phyloP scores from a whole-genome alignment of 768 basidiomycete genomes.

The Serpula lacrymans region DNA sequence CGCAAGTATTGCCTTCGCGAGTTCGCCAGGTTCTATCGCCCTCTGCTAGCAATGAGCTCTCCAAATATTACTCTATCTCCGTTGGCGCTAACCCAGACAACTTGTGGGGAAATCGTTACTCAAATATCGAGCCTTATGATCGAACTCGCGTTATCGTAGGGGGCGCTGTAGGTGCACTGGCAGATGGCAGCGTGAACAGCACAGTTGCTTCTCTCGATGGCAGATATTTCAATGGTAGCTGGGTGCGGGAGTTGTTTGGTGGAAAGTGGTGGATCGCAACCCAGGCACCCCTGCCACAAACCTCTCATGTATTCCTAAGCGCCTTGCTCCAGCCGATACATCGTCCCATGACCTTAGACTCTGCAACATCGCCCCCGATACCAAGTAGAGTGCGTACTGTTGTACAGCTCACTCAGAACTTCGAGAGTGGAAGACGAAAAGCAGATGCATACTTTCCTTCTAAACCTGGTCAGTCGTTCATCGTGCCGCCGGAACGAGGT shows the following conservation, averaged over 20 bases:
- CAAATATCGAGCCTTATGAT: slow-evolving; percentile 76
- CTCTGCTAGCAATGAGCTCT: slow-evolving; percentile 14
- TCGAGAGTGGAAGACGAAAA: slow-evolving; percentile 70
- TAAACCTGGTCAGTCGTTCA: slow-evolving; percentile 48
- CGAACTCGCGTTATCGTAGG: slow-evolving; percentile 67
- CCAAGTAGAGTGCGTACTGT: slow-evolving; percentile 62
- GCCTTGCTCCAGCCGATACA: slow-evolving; percentile 54
- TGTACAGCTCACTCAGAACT: slow-evolving; percentile 74
- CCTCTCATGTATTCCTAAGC: slow-evolving; percentile 75
- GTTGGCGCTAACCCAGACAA: slow-evolving; percentile 46
- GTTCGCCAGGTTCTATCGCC: slow-evolving; percentile 6
- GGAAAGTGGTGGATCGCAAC: slow-evolving; percentile 83
- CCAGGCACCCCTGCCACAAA: slow-evolving; percentile 72
- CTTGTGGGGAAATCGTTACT: slow-evolving; percentile 60
- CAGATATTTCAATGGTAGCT: slow-evolving; percentile 80
- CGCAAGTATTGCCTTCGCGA: slow-evolving; percentile 8
- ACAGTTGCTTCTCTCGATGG: slow-evolving; percentile 21
- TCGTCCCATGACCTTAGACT: slow-evolving; percentile 31
- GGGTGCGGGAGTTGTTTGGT: slow-evolving; percentile 74
- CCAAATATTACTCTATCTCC: slow-evolving; percentile 54
- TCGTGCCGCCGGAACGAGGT: slow-evolving; percentile 45
- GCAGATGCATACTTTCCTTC: slow-evolving; percentile 76
- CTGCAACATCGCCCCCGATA: slow-evolving; percentile 8
- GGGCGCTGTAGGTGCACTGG: slow-evolving; percentile 11
- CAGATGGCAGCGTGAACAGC: slow-evolving; percentile 12